Conservation (phyloP, 169 alveolate genomes). For the Babesia bigemina region DNA sequence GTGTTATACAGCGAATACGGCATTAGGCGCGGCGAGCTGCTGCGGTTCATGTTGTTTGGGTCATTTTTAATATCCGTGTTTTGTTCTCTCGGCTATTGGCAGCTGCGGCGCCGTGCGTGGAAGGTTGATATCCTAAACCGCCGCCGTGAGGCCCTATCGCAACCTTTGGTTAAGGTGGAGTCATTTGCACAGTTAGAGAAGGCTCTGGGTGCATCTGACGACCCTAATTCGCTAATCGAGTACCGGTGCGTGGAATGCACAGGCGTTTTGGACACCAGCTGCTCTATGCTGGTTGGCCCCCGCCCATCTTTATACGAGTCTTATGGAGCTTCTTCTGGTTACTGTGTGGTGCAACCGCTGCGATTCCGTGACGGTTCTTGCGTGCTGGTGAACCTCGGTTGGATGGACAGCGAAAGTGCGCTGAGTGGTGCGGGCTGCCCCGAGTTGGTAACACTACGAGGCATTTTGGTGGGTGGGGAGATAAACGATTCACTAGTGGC, state of each 20-base stretch:
- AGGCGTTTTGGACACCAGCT: slow-evolving; percentile 82
- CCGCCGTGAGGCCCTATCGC: slow-evolving; percentile 27
- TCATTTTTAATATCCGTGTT: slow-evolving; percentile 10
- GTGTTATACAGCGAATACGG: slow-evolving; percentile 83
- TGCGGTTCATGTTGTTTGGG: slow-evolving; percentile 21
- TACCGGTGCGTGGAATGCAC: slow-evolving; percentile 72
- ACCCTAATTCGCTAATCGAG: background rate
- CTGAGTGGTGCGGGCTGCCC: slow-evolving; percentile 41
- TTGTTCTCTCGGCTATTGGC: slow-evolving; percentile 82
- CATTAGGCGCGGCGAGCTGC: slow-evolving; percentile 78
- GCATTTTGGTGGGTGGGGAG: slow-evolving; percentile 82
- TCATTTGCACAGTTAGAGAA: slow-evolving; percentile 19
- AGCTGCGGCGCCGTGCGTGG: slow-evolving; percentile 77
- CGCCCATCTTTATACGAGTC: slow-evolving; percentile 64
- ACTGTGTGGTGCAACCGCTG: slow-evolving; percentile 79
- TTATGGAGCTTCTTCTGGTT: slow-evolving; percentile 70
- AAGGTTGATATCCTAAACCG: slow-evolving; percentile 63
- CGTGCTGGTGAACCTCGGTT: slow-evolving; percentile 82
- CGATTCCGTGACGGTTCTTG: slow-evolving; percentile 80
- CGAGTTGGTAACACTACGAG: slow-evolving; percentile 83
- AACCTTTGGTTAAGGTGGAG: slow-evolving; percentile 40
- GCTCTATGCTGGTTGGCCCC: slow-evolving; percentile 82
- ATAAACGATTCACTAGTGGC: slow-evolving; percentile 63
- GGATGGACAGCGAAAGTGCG: slow-evolving; percentile 68
- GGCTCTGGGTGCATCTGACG: background rate